Conservation (phyloP, 176 grass and related monocot species). For the Phoenix roebelenii region DNA sequence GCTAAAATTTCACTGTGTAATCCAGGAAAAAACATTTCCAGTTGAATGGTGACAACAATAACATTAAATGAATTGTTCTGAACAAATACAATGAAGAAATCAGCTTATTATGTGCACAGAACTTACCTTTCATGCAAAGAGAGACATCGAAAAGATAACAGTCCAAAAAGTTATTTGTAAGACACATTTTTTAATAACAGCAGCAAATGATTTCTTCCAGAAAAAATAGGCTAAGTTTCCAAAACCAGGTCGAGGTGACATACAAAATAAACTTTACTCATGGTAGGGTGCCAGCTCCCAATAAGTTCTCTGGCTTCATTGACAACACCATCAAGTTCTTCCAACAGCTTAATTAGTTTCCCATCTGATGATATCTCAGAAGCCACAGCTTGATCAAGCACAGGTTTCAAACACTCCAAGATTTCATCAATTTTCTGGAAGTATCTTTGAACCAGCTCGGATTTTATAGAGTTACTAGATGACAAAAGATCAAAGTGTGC, state of each 20-base stretch:
- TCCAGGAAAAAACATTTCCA: no score
- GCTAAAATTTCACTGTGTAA: no score
- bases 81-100: no score
- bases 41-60: no score
- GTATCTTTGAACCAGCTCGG: neutral
- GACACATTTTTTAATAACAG: no score
- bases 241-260: constrained; percentile 7
- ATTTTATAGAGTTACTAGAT: constrained; percentile 1
- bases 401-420: constrained; percentile 4
- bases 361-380: constrained; percentile 4
- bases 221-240: neutral
- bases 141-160: no score
- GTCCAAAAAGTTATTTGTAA: no score
- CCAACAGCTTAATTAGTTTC: constrained; percentile 24
- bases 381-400: neutral
- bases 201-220: no score
- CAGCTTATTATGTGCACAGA: no score
- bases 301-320: constrained; percentile 46
- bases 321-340: constrained; percentile 42
- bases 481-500: neutral
- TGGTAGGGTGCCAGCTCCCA: constrained; percentile 72
- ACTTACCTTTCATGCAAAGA: no score
- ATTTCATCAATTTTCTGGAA: constrained; percentile 1
- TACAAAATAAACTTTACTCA: constrained; percentile 90
- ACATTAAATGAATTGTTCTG: no score